These are phyloP conservation scores for Tetracladium marchalianum DNA, from an alignment of 495 filamentous ascomycete species.

Conservation along the genomic window DNA sequence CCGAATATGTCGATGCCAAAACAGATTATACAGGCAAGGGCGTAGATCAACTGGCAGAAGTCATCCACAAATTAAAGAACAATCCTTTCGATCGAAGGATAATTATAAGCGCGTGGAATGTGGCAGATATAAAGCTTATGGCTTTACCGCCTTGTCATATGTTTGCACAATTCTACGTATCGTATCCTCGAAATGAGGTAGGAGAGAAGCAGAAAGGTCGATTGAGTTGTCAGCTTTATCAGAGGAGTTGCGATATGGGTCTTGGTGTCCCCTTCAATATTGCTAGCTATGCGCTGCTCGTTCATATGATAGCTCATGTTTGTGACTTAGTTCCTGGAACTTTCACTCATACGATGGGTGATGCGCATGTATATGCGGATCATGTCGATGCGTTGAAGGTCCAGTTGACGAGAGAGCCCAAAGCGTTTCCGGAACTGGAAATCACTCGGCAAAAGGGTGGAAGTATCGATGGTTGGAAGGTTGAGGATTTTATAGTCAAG, in stretches of 20 bases:
- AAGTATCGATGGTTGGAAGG: conserved; percentile 74
- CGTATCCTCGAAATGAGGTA: conserved; percentile 43
- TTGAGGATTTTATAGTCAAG: conserved; percentile 79
- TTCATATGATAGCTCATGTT: conserved; percentile 86
- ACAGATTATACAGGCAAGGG: conserved; percentile 83
- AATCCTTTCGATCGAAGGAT: conserved; percentile 84
- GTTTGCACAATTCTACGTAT: conserved; percentile 98
- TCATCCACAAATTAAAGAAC: conserved; percentile 69
- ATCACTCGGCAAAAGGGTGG: conserved; percentile 56
- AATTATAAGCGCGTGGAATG: conserved; percentile 90
- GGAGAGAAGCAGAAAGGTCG: conserved; percentile 39
- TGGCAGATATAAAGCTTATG: conserved; percentile 76
- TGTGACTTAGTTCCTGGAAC: conserved; percentile 73
- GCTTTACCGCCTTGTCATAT: conserved; percentile 95
- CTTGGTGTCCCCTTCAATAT: conserved; percentile 98
- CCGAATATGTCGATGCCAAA: conserved; percentile 67
- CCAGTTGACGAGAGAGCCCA: conserved; percentile 72
- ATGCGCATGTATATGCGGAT: conserved; percentile 90
- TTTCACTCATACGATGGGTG: conserved; percentile 89
- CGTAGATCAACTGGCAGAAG: conserved; percentile 81
- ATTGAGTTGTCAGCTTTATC: conserved; percentile 79
- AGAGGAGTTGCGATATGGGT: conserved; percentile 94
- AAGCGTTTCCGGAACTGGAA: conserved; percentile 68
- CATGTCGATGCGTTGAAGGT: conserved; percentile 78
- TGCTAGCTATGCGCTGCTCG: conserved; percentile 82